Evolutionary conservation across 441 rosid species (phyloP), one percentile per base, ranked within the genome.

Genomic region (Corymbia citriodora): DNA sequence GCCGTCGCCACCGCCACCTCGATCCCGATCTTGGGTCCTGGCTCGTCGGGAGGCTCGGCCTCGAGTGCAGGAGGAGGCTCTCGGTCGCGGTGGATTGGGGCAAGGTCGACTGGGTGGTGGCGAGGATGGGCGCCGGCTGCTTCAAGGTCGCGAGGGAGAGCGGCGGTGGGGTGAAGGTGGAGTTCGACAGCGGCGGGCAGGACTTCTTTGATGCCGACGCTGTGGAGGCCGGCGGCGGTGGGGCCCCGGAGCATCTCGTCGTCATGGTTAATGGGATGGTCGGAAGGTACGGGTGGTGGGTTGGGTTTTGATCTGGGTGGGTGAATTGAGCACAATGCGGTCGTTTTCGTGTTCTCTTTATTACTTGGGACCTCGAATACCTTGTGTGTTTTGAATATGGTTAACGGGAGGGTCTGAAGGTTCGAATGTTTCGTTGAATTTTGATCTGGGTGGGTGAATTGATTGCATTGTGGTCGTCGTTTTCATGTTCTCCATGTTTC

Each of bases 401-500:
- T 97, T 87, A 97, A 97, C 90, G 99, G 99, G 55, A 93, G 97
- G 89, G 63, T 94, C 57, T 98, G 98, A 54, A 97, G 99, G 99
- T 97, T 93, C 21, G n/a, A 40, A 7, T 29, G 15, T 79, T 29
- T 68, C 3, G 33, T 27, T n/a, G 48, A 68, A 40, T 45, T 23
- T 87, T 55, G 17, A 54, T 87, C 88, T 55, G 53, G n/a, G 53
- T 45, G 85, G 10, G 52, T 79, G 85, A 79, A 79, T 79, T 79
- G 85, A 45, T 52, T 18, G 12, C 53, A 45, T 63, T 63, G 33
- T 63, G 72, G 72, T 63, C 72, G 70, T 63, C 40, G 45, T 40
- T 29, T n/a, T 13, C 9, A 9, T 63, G 72, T 63, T n/a, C 72
- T 63, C 17, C 8, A 9, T 29, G 3, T 63, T 63, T 12, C 33